Percentiles rank a stretch among this genome's conserved stretches.
Conservation (phyloP, 2,329 filamentous ascomycete genomes). For the Colletotrichum sp. region DNA sequence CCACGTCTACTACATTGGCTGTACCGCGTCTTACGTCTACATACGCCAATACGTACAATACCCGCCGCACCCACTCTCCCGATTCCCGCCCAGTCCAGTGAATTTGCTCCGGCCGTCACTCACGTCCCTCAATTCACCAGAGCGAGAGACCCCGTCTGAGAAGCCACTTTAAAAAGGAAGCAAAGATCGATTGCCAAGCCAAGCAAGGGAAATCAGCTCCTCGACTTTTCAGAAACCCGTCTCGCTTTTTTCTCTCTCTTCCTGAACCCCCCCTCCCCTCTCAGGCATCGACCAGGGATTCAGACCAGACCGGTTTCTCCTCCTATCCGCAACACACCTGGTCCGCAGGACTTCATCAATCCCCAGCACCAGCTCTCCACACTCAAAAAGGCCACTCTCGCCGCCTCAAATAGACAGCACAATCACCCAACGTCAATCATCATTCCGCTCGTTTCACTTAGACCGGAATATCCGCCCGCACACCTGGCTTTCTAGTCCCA, state of each 20-base stretch:
- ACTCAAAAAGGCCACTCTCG: conserved; percentile 5
- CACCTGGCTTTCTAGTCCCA: not conserved
- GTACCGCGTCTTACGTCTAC: not conserved
- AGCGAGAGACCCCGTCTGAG: not conserved
- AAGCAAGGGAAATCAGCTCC: conserved; percentile 21
- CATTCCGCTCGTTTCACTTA: conserved; percentile 9
- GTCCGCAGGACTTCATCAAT: not conserved
- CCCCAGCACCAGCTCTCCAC: conserved; percentile 1
- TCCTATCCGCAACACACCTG: not conserved
- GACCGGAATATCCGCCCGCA: not conserved
- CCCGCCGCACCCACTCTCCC: not conserved
- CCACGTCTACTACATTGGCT: not conserved
- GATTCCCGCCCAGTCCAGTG: not conserved
- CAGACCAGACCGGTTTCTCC: not conserved
- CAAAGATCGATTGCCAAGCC: conserved; percentile 14
- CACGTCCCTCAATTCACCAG: not conserved
- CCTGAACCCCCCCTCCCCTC: not conserved
- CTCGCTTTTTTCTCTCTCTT: not conserved
- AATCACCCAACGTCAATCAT: not conserved
- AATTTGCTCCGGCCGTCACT: not conserved
- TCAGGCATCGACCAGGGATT: not conserved
- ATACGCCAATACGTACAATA: not conserved
- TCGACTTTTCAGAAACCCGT: conserved; percentile 2
- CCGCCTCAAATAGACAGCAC: not conserved
- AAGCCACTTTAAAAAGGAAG: not conserved